phyloP scores from a whole-genome alignment of 176 grass and related monocot species.

The Raddia guianensis region DNA sequence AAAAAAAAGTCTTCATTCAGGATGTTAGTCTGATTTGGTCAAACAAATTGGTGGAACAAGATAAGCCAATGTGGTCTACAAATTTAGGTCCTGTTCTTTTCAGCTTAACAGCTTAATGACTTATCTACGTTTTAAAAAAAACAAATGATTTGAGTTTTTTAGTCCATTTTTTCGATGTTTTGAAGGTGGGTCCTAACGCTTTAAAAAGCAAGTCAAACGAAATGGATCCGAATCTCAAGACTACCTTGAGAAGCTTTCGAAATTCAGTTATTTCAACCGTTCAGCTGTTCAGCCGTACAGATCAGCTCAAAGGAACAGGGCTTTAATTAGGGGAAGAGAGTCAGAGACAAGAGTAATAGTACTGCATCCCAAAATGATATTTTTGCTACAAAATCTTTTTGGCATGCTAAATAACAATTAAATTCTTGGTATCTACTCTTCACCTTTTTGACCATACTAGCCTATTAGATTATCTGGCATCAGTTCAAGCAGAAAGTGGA shows the following conservation, averaged over 20 bases:
- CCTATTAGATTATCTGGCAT: neutral
- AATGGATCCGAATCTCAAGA: too few species aligned
- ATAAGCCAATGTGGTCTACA: neutral
- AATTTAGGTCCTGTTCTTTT: neutral
- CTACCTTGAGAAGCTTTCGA: too few species aligned
- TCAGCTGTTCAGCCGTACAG: too few species aligned
- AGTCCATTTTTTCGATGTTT: too few species aligned
- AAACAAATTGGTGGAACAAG: neutral
- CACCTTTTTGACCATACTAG: neutral
- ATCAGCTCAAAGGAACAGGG: too few species aligned
- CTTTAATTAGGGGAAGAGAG: neutral
- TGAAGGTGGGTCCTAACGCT: too few species aligned
- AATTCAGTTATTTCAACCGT: too few species aligned
- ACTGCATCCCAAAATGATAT: neutral
- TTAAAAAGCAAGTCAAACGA: too few species aligned
- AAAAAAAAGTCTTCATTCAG: neutral
- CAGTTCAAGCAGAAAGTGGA: conserved; percentile 1
- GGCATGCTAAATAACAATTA: neutral
- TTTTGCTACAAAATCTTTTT: neutral
- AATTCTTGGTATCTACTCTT: neutral
- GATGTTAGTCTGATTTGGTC: neutral
- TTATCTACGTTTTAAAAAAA: too few species aligned
- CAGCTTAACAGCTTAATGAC: too few species aligned
- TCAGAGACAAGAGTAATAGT: neutral
- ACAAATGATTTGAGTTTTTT: too few species aligned